A percentile compares a stretch with the other conserved stretches of the same genome.
Evolutionary conservation across 148 eudicot genomes (phyloP).

Genomic region (Nyssa sinensis): DNA sequence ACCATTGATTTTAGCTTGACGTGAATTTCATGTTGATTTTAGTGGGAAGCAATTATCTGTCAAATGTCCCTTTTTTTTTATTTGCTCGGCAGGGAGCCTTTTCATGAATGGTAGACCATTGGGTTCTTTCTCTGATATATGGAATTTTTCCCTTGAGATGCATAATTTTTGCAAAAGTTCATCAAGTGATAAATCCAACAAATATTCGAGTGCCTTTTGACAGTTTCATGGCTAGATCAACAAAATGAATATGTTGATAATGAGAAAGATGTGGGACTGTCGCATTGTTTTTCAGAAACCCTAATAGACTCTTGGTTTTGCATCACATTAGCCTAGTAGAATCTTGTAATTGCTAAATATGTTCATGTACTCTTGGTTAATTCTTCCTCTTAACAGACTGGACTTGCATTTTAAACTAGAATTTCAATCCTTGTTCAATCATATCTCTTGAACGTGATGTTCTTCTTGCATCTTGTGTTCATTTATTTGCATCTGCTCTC

Average conservation of each 20-base stretch:
- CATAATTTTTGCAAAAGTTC: background rate
- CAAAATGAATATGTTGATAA: background rate
- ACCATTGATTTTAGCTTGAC: background rate
- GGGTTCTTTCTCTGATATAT: background rate
- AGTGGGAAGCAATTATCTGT: background rate
- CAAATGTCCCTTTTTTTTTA: background rate
- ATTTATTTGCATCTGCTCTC: conserved; percentile 8
- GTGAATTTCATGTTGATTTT: background rate
- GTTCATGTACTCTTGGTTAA: background rate
- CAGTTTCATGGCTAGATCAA: background rate
- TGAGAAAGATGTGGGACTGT: background rate
- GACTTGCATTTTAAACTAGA: background rate
- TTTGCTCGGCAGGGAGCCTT: background rate
- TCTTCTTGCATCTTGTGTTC: background rate
- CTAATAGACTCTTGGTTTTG: too few relatives aligned
- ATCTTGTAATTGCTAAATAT: background rate
- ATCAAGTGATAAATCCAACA: background rate
- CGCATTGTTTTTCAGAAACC: background rate
- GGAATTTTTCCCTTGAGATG: background rate
- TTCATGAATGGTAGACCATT: background rate
- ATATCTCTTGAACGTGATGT: background rate
- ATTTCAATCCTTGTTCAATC: too few relatives aligned
- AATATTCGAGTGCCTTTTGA: background rate
- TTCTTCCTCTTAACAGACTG: background rate
- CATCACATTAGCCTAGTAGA: too few relatives aligned